Conservation (phyloP, 192 early-diverging fungal genomes). For the Coemansia sp. region DNA sequence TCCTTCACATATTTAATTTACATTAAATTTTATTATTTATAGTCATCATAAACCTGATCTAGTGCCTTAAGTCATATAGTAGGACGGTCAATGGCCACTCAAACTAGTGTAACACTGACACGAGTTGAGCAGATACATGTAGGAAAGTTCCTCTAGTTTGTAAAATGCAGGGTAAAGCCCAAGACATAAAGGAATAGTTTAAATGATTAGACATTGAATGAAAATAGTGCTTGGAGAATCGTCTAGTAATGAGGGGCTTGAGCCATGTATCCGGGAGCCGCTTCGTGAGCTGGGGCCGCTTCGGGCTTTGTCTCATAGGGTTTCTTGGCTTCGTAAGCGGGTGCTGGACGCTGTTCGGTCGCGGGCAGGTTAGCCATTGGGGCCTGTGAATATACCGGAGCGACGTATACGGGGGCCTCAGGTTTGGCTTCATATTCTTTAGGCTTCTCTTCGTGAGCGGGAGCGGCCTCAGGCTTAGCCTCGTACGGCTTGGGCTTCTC, state of each 20-base stretch:
- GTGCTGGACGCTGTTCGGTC: constrained; percentile 2
- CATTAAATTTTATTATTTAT: not conserved
- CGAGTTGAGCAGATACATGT: no score
- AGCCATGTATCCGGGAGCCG: constrained; percentile 26
- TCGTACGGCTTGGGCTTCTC: not conserved
- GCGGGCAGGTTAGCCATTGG: not conserved
- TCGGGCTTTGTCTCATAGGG: constrained; percentile 25
- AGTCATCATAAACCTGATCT: not conserved
- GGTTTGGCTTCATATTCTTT: constrained; percentile 11
- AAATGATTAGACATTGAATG: not conserved
- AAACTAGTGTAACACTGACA: no score
- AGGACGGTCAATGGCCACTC: no score
- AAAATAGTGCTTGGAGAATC: not conserved
- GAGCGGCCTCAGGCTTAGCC: not conserved
- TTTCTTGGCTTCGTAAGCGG: constrained; percentile 6
- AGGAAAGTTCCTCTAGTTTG: no score
- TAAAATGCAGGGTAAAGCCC: no score
- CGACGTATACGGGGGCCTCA: constrained; percentile 9
- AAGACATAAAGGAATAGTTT: not conserved
- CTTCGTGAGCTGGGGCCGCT: constrained; percentile 25
- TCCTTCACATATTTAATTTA: not conserved
- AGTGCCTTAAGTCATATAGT: not conserved
- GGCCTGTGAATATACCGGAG: constrained; percentile 7
- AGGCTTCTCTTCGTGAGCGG: constrained; percentile 6
- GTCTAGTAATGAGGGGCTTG: constrained; percentile 46